These are phyloP conservation scores for Volvariella volvacea DNA, from an alignment of 1,284 basidiomycete genomes.

Conservation along the genomic window DNA sequence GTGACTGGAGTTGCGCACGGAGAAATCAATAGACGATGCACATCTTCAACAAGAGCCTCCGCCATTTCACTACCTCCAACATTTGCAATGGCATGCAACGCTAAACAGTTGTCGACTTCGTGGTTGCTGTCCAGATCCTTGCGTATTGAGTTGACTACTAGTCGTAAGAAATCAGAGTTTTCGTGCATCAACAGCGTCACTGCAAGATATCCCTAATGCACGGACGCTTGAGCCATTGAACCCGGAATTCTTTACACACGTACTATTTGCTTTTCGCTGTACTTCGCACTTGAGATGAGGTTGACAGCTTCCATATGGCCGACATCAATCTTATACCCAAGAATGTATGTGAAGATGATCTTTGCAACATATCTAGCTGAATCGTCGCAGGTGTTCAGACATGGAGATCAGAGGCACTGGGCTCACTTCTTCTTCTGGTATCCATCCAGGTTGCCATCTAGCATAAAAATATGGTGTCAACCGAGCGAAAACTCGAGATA, in stretches of 20 bases:
- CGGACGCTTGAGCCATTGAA: constrained; percentile 9
- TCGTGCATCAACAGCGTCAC: constrained; percentile 98
- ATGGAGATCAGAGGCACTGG: background rate
- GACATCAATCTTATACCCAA: constrained; percentile 98
- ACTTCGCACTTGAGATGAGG: constrained; percentile 91
- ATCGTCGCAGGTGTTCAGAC: constrained; percentile 6
- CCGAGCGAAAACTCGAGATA: too few species aligned
- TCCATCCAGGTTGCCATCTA: constrained; percentile 94
- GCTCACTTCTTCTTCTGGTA: constrained; percentile 98
- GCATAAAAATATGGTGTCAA: constrained; percentile 1
- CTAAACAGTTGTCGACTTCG: constrained; percentile 94
- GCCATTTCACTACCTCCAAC: constrained; percentile 99
- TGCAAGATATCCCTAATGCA: constrained; percentile 85
- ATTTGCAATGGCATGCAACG: constrained; percentile 96
- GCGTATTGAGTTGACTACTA: constrained; percentile 96
- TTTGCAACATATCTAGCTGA: constrained; percentile 79
- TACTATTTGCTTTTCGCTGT: constrained; percentile 99
- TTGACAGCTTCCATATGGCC: constrained; percentile 99
- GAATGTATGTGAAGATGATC: constrained; percentile 98
- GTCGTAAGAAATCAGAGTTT: constrained; percentile 91
- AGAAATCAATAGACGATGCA: constrained; percentile 92
- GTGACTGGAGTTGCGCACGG: constrained; percentile 53
- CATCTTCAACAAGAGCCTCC: constrained; percentile 88
- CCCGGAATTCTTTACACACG: constrained; percentile 8
- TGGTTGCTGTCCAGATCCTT: constrained; percentile 96